Base-by-base conservation (phyloP, 306 rosid species). In the Luffa aegyptiaca region DNA sequence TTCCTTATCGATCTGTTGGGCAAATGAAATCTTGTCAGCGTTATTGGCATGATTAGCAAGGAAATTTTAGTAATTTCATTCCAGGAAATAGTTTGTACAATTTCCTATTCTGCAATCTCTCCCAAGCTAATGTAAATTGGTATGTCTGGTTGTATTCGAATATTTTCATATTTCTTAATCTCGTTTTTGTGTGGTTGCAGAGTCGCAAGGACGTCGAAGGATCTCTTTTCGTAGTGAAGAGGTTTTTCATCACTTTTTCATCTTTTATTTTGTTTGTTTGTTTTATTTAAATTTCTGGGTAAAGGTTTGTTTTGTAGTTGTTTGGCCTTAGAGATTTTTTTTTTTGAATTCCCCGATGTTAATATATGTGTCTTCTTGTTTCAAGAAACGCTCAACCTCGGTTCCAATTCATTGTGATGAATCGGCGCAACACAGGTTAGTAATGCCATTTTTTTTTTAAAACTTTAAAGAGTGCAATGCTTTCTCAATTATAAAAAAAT, bases 151-250 rank as follows among this genome's bases (percentile, higher is more conserved):
- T 62, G 79, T 16, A 13, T 48, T 75, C 5, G 80, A 35, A 13
- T 31, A 26, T 55, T 37, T n/a, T 74, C 12, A 1, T 42, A 4
- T 78, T 62, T 5, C 26, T 35, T 12, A 31, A 6, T 77, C 61
- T 77, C 14, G 68, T 52, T 48, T 56, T 41, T 80, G 53, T 72
- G 46, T 71, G 84, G 83, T 74, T 90, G 77, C 85, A 90, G 98
- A 92, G 98, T 88, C 98, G 98, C 65, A 94, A 92, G 88, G 95
- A 94, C 82, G 98, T 94, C 39, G 98, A 92, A 90, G 98, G 98
- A 83, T 92, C 98, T 86, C 98, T 94, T 74, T 94, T 94, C 64
- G 98, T 94, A 37, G 98, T 94, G 41, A 90, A 94, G 86, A 92
- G 98, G 98, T 94, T 76, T 56, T 74, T 37, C 31, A 74, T 35